A percentile compares a stretch with the other conserved stretches of the same genome.
Evolutionary conservation across 2,329 filamentous ascomycete genomes (phyloP).

Genomic region (Coleophoma crateriformis): DNA sequence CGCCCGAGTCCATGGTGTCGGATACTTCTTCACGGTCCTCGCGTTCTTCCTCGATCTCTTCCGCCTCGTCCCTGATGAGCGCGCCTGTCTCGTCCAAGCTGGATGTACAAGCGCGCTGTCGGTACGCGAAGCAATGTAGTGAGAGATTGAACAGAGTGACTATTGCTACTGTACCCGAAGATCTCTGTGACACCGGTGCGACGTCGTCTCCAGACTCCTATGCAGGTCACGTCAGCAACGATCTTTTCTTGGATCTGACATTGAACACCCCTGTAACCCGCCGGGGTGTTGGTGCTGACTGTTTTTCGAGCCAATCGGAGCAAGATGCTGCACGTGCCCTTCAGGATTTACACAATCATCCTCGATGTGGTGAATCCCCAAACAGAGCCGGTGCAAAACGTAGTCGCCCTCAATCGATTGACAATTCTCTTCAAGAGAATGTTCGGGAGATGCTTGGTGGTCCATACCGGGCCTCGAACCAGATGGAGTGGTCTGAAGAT

Average conservation of each 20-base stretch:
- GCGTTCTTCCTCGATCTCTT: constrained; percentile 60
- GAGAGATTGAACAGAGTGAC: constrained; percentile 49
- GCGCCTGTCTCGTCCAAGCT: constrained; percentile 50
- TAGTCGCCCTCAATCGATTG: constrained; percentile 51
- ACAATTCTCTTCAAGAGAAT: constrained; percentile 58
- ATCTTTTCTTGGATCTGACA: constrained; percentile 39
- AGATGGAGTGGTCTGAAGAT: constrained; percentile 19
- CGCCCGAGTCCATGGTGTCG: constrained; percentile 63
- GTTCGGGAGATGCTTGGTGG: constrained; percentile 56
- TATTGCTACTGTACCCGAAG: constrained; percentile 53
- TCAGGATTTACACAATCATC: constrained; percentile 54
- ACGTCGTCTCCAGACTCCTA: constrained; percentile 54
- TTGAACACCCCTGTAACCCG: constrained; percentile 41
- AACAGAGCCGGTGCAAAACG: constrained; percentile 46
- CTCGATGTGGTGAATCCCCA: constrained; percentile 32
- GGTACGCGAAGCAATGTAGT: constrained; percentile 51
- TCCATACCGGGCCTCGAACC: constrained; percentile 14
- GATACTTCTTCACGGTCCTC: constrained; percentile 51
- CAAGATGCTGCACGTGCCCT: constrained; percentile 52
- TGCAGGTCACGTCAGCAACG: constrained; percentile 45
- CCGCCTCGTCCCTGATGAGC: constrained; percentile 53
- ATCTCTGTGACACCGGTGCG: constrained; percentile 43
- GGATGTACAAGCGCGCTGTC: constrained; percentile 59
- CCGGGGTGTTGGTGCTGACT: constrained; percentile 41
- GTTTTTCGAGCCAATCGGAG: constrained; percentile 33